phyloP scores from a whole-genome alignment of 495 filamentous ascomycete genomes.

The Entonaema liquescens region DNA sequence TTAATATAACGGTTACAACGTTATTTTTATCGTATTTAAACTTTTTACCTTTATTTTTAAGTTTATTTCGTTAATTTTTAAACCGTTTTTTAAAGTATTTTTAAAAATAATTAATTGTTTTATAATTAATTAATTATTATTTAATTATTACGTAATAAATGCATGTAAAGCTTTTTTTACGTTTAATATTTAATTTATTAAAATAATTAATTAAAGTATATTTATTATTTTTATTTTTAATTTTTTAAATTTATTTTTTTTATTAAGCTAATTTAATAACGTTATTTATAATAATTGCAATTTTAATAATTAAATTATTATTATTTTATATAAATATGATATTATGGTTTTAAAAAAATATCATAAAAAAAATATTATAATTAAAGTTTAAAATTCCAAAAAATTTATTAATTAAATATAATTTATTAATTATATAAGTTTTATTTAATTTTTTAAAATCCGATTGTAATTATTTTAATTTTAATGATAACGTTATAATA shows the following conservation, averaged over 20 bases:
- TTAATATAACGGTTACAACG: too few relatives aligned
- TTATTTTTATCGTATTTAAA: too few relatives aligned
- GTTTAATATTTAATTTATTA: not conserved
- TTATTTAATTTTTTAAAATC: slow-evolving; percentile 11
- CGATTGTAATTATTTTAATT: not conserved
- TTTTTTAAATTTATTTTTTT: slow-evolving; percentile 6
- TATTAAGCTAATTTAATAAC: slow-evolving; percentile 3
- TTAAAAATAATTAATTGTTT: too few relatives aligned
- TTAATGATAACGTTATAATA: slow-evolving; percentile 1
- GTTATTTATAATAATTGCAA: too few relatives aligned
- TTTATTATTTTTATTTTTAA: slow-evolving; percentile 10
- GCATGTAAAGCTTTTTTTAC: too few relatives aligned
- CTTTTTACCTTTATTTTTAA: too few relatives aligned
- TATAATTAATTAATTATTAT: too few relatives aligned
- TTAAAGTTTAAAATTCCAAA: not conserved
- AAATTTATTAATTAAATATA: slow-evolving; percentile 15
- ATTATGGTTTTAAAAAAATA: slow-evolving; percentile 12
- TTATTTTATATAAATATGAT: too few relatives aligned
- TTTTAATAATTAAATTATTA: slow-evolving; percentile 1
- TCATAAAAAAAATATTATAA: slow-evolving; percentile 9
- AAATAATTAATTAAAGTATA: slow-evolving; percentile 9
- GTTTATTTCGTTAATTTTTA: too few relatives aligned
- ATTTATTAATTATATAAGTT: too few relatives aligned
- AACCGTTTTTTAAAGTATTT: too few relatives aligned
- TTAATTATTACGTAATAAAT: too few relatives aligned